phyloP scores from a whole-genome alignment of 305 asterid species.

The Withania somnifera region DNA sequence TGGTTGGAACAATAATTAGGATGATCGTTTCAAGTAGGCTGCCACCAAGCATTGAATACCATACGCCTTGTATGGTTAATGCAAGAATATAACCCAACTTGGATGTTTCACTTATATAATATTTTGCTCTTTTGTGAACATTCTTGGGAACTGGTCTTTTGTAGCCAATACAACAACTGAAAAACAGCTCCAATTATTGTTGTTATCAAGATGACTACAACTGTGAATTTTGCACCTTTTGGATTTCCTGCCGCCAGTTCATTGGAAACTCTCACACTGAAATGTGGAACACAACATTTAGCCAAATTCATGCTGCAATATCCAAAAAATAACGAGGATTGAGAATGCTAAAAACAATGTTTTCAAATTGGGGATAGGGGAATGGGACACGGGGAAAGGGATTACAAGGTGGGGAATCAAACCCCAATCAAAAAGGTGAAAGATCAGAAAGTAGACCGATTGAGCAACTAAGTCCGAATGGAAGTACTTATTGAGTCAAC shows the following conservation, averaged over 20 bases:
- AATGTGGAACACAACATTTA: not conserved
- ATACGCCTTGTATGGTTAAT: slow-evolving; percentile 53
- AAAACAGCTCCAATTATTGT: slow-evolving; percentile 43
- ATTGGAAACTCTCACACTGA: slow-evolving; percentile 69
- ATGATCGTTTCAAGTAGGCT: slow-evolving; percentile 45
- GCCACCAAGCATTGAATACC: slow-evolving; percentile 68
- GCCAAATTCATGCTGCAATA: slow-evolving; percentile 17
- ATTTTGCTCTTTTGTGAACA: slow-evolving; percentile 37
- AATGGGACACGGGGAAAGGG: no score
- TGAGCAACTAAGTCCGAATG: no score
- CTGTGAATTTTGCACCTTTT: slow-evolving; percentile 52
- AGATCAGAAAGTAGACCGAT: not conserved
- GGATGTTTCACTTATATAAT: slow-evolving; percentile 43
- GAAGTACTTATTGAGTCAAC: slow-evolving; percentile 25
- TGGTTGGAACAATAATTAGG: slow-evolving; percentile 29
- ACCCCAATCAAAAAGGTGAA: not conserved
- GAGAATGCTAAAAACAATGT: not conserved
- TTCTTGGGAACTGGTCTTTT: slow-evolving; percentile 28
- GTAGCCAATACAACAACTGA: slow-evolving; percentile 34
- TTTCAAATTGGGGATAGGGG: no score
- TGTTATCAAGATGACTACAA: slow-evolving; percentile 41
- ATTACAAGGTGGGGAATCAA: not conserved
- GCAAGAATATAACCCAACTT: slow-evolving; percentile 59
- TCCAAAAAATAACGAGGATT: not conserved
- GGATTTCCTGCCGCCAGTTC: slow-evolving; percentile 75